These are phyloP conservation scores for Debaryomyces nepalensis DNA, from an alignment of 1,139 yeast genomes.

Conservation along the genomic window DNA sequence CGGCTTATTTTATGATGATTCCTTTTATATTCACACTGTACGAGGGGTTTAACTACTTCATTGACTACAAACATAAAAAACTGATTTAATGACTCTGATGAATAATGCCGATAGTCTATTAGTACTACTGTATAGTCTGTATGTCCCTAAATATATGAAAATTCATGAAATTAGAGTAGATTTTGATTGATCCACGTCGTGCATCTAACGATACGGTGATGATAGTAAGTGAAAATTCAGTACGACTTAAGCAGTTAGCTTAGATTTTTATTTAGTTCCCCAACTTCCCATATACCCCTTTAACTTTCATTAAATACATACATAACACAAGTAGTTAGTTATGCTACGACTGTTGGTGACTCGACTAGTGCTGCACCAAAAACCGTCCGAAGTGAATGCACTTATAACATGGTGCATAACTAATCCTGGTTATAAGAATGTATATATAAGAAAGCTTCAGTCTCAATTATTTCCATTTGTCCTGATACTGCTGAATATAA, in stretches of 20 bases:
- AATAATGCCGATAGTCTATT: slow-evolving; percentile 9
- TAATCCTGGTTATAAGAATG: slow-evolving; percentile 14
- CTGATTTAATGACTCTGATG: slow-evolving; percentile 84
- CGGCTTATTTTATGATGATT: slow-evolving; percentile 49
- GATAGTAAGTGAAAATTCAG: slow-evolving; percentile 5
- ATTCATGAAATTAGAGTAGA: neutral
- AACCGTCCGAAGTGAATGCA: slow-evolving; percentile 9
- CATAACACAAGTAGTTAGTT: neutral
- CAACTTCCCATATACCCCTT: neutral
- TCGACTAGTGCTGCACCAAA: slow-evolving; percentile 8
- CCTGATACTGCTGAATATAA: neutral
- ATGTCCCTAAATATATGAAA: neutral
- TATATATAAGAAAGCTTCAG: slow-evolving; percentile 11
- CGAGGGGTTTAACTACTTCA: slow-evolving; percentile 52
- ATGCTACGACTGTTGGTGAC: slow-evolving; percentile 14
- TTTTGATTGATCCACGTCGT: slow-evolving; percentile 14
- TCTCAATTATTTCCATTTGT: slow-evolving; percentile 12
- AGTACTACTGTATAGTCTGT: slow-evolving; percentile 1
- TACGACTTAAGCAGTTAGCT: slow-evolving; percentile 6
- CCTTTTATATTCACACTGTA: slow-evolving; percentile 66
- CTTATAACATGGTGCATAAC: slow-evolving; percentile 13
- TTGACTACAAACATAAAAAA: slow-evolving; percentile 57
- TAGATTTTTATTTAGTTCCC: slow-evolving; percentile 13
- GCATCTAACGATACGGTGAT: slow-evolving; percentile 2
- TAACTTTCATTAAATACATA: neutral